Evolutionary conservation across 192 early-diverging fungal genomes (phyloP), one percentile per base, ranked within the genome.

Genomic region (Backusella morwellensis): DNA sequence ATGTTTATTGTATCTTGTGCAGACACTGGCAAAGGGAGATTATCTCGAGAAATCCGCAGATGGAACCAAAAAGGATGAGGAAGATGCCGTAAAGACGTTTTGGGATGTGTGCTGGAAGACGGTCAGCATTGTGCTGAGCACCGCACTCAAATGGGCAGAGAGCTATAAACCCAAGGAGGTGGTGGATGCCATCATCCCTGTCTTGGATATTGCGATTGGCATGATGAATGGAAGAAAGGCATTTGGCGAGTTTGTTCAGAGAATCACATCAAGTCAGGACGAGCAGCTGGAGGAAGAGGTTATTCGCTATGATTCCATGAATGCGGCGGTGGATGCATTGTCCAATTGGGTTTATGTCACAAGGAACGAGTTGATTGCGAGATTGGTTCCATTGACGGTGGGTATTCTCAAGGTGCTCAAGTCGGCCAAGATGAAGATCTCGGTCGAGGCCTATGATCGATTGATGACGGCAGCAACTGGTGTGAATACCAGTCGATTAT

Each of bases 341-440:
- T 83, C 82, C 34, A 38, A 70, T 2, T 83, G 82, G 82, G 75
- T 80, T 29, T 80, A 74, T 35, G 82, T 80, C 3, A 83, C 75
- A 14, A 72, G 78, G 6, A 29, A 56, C 2, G 67, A 73, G 3
- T 44, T 83, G 40, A 42, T 83, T 17, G 68, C 35, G 6, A 52
- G 63, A 15, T 38, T 83, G 7, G 50, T 83, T 5, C 78, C 78
- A 14, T 66, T 83, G 32, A 63, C 80, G 0, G 40, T 54, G 2
- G 68, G 23, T 4, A 70, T 76, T 34, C 54, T 83, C 6, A 66
- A 73, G 19, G 42, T 47, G 36, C 35, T 80, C n/a, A 72, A 73
- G 2, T 72, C 72, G 19, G 35, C 40, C 0, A 38, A 79, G 17
- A 56, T 80, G 3, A 80, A 77, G 26, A 72, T 83, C 12, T 67